Conservation (phyloP, 2,329 filamentous ascomycete genomes). For the Blastomyces silverae region DNA sequence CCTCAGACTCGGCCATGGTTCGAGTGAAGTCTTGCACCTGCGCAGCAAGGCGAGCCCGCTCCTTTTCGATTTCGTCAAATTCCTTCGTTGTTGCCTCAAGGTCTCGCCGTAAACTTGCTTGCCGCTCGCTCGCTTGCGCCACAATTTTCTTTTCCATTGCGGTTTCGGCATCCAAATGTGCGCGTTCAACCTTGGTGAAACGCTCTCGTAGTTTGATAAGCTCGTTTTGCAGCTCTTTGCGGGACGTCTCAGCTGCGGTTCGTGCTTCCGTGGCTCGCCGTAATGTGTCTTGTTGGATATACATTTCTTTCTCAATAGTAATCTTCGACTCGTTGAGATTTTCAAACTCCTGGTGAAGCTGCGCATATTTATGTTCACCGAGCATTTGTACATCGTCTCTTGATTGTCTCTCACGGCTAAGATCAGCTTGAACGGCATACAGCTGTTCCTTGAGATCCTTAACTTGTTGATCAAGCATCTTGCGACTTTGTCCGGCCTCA, state of each 20-base stretch:
- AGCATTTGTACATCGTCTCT: constrained; percentile 89
- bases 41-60: constrained; percentile 66
- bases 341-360: constrained; percentile 77
- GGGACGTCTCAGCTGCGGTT: constrained; percentile 71
- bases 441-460: constrained; percentile 79
- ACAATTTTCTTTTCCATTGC: constrained; percentile 73
- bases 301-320: constrained; percentile 95
- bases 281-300: constrained; percentile 86
- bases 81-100: constrained; percentile 71
- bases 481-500: constrained; percentile 72
- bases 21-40: constrained; percentile 82
- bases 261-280: constrained; percentile 78
- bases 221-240: constrained; percentile 81
- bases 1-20: constrained; percentile 79
- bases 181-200: constrained; percentile 78
- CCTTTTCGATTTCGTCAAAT: constrained; percentile 69
- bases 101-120: constrained; percentile 69
- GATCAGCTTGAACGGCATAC: constrained; percentile 75
- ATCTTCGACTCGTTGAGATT: constrained; percentile 90
- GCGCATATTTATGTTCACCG: constrained; percentile 77
- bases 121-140: constrained; percentile 69
- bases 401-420: constrained; percentile 86
- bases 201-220: constrained; percentile 74
- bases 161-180: constrained; percentile 72
- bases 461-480: constrained; percentile 78